Evolutionary conservation across 768 basidiomycete species (phyloP), one percentile per base, ranked within the genome.

Genomic region (Sarcodon aspratus): DNA sequence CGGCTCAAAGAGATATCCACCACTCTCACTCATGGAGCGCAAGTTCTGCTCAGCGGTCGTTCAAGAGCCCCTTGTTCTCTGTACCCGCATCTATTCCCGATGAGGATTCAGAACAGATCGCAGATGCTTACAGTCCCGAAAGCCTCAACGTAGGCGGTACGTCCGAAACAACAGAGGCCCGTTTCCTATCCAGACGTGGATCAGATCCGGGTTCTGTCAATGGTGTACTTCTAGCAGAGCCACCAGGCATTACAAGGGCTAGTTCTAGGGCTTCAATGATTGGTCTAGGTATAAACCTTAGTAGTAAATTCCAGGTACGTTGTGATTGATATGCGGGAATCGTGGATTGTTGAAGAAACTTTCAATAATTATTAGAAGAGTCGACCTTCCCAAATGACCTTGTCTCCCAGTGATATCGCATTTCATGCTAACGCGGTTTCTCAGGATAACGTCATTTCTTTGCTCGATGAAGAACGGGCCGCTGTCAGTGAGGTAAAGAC

Each of bases 401-500:
- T 79, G 17, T 82, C 83, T 1, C 79, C 82, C 0, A 83, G 79
- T 50, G 85, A 85, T 51, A 66, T 73, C 13, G 73, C 74, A 7
- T 62, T 85, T 15, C 73, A 71, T 36, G 63, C 68, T 1, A 74
- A 63, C n/a, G 66, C 63, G 17, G 60, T 65, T 10, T 57, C 58
- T 33, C 54, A 61, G 6, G 63, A 66, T 10, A 48, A 46, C 18
- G 59, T 60, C 32, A 27, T 42, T 8, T 17, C 40, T 27, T 27
- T 42, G 9, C 21, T 59, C 6, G 71, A 72, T 4, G 80, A 80
- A 10, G 83, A 85, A 52, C 59, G 78, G 57, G 62, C 67, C 57
- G 71, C 63, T 43, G 66, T 83, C 62, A 88, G 85, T 60, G 88
- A 90, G 60, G 87, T 86, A 54, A 48, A 78, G 66, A 43, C 40